phyloP scores from a whole-genome alignment of 225 moss, liverwort and hornwort genomes.

The Physcomitrium patens region DNA sequence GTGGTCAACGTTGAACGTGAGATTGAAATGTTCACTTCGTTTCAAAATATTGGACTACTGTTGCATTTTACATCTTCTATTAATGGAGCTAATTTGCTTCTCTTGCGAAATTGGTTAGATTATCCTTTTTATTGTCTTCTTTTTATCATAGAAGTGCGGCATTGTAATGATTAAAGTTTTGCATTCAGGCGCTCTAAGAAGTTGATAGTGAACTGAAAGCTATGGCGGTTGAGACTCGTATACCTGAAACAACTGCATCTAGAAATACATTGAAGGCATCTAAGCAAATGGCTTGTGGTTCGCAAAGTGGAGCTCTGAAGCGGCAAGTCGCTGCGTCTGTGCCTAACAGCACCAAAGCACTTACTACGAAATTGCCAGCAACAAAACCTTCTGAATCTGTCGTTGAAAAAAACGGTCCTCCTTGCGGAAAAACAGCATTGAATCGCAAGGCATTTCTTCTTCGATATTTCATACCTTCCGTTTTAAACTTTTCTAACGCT shows the following conservation, averaged over 20 bases:
- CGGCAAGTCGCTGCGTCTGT: conserved; percentile 6
- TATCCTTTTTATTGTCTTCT: background rate
- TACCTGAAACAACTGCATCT: background rate
- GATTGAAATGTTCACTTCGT: no score
- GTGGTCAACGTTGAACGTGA: no score
- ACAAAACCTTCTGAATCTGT: conserved; percentile 31
- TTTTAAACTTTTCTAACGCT: background rate
- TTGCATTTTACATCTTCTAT: no score
- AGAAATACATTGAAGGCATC: conserved; percentile 7
- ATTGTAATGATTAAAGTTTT: conserved; percentile 1
- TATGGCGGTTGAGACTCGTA: conserved; percentile 28
- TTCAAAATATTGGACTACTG: no score
- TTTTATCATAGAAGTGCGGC: conserved; percentile 3
- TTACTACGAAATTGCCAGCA: conserved; percentile 22
- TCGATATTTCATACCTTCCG: background rate
- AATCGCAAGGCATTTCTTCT: conserved; percentile 36
- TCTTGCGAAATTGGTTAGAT: no score
- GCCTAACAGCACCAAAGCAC: conserved; percentile 19
- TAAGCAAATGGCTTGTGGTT: conserved; percentile 25
- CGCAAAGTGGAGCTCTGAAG: conserved; percentile 21
- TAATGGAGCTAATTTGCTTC: background rate
- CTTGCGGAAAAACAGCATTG: background rate
- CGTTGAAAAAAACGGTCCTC: conserved; percentile 1
- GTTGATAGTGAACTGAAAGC: background rate
- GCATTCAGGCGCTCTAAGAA: background rate